These are phyloP conservation scores for Sporothrix inflata DNA, from an alignment of 2,329 filamentous ascomycete species.

Conservation along the genomic window DNA sequence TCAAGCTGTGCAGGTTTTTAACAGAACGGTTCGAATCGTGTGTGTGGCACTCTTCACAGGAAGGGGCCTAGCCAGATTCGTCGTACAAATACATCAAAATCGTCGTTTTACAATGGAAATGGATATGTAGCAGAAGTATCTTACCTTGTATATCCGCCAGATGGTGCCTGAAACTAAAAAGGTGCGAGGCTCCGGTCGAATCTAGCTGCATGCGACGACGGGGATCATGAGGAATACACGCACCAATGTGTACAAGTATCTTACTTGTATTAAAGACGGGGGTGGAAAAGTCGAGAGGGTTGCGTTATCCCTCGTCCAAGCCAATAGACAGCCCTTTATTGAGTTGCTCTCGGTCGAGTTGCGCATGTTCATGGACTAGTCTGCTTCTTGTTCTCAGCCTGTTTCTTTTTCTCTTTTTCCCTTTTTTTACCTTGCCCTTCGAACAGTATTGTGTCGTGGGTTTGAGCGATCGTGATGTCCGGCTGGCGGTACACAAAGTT, in stretches of 20 bases:
- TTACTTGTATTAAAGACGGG: background rate
- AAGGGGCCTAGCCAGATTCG: background rate
- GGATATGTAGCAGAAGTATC: background rate
- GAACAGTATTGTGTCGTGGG: background rate
- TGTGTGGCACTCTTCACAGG: background rate
- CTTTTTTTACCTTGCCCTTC: background rate
- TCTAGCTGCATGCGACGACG: conserved; percentile 6
- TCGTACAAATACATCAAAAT: background rate
- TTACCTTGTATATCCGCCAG: background rate
- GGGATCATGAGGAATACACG: conserved; percentile 1
- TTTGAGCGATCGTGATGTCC: background rate
- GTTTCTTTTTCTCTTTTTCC: background rate
- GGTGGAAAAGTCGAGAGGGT: background rate
- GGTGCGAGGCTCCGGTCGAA: conserved; percentile 6
- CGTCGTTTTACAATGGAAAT: background rate
- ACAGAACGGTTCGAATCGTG: background rate
- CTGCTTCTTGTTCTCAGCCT: background rate
- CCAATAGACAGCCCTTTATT: background rate
- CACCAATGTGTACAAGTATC: conserved; percentile 6
- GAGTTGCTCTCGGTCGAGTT: conserved; percentile 15
- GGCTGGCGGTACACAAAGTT: background rate
- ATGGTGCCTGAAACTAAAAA: conserved; percentile 15
- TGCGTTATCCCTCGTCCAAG: background rate
- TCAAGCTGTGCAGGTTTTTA: background rate
- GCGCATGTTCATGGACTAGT: conserved; percentile 6